Base-by-base conservation (phyloP, 352 stramenopile genomes). In the Pseudoperonospora humuli region DNA sequence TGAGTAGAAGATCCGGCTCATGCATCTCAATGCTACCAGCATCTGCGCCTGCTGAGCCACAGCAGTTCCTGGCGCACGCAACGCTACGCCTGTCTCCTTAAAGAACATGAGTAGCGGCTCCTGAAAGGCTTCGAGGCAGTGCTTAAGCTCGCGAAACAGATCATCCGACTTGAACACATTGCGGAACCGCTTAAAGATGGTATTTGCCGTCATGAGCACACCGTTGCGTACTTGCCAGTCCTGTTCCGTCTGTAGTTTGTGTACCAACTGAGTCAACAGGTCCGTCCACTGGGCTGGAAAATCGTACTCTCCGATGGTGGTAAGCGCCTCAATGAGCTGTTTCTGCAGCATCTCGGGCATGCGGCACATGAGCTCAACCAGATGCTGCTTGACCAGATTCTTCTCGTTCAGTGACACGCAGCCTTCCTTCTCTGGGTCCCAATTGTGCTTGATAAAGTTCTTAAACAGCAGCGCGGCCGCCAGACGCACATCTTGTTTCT, bases 341-440 rank as follows among this genome's bases (percentile, higher is more conserved):
- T 86, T 78, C 70, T 97, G 90, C 48, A 98, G 77, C 40, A 57
- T 67, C 51, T 93, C 71, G 37, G 95, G 94, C 60, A 96, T 93
- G 24, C 82, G 89, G 55, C 91, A 98, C 95, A 99, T 99, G 47
- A 99, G 84, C 28, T 97, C 85, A 19, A 99, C 95, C n/a, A 99
- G 72, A 65, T 99, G 84, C 41, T 83, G 78, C 75, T 99, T 99
- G 45, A 99, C 96, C 18, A 96, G 55, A 11, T 69, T 64, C 33
- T 96, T 96, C 66, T 99, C 96, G 5, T 62, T 56, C 26, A 66
- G 34, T 13, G 65, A 53, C n/a, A 97, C 59, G 46, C 65, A 75
- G n/a, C 66, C 67, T 36, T 85, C 51, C 59, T 78, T 89, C 61
- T 86, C 75, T 6, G 86, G 86, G 44, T 95, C 92, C 96, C 96